These are phyloP conservation scores for Epichloe elymi DNA, from an alignment of 2,329 filamentous ascomycete genomes.

Conservation along the genomic window DNA sequence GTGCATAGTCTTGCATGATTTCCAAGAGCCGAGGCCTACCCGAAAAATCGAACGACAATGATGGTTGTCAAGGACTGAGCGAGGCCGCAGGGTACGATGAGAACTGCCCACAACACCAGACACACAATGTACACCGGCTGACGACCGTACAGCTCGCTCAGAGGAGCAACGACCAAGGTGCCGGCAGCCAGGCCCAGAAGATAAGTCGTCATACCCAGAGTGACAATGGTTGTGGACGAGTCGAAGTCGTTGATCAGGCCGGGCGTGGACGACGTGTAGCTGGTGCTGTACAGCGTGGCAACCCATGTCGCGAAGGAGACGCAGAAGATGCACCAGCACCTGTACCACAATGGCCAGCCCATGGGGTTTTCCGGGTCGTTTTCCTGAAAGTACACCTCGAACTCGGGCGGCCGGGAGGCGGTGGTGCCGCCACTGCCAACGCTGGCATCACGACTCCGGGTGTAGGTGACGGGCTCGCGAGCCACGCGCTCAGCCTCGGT, in stretches of 20 bases:
- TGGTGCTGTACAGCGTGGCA: constrained; percentile 62
- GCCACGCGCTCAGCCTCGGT: constrained; percentile 26
- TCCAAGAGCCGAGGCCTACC: constrained; percentile 26
- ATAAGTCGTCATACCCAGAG: constrained; percentile 68
- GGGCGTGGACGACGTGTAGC: constrained; percentile 59
- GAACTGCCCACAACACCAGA: constrained; percentile 48
- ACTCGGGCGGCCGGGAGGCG: constrained; percentile 40
- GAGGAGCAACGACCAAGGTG: constrained; percentile 58
- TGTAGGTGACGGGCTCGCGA: constrained; percentile 32
- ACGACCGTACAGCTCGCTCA: constrained; percentile 58
- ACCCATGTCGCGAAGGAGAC: constrained; percentile 35
- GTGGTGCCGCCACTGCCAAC: constrained; percentile 24
- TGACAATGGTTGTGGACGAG: constrained; percentile 45
- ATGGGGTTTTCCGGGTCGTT: constrained; percentile 51
- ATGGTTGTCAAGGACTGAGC: constrained; percentile 55
- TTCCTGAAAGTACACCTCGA: constrained; percentile 60
- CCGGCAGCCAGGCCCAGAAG: constrained; percentile 61
- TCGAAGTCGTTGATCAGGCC: constrained; percentile 57
- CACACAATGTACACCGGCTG: constrained; percentile 56
- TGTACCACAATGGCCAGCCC: constrained; percentile 48
- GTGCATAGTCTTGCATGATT: too few relatives aligned
- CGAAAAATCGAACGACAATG: constrained; percentile 62
- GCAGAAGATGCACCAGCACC: constrained; percentile 29
- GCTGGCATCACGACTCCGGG: constrained; percentile 22
- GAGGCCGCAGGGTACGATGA: constrained; percentile 60